Evolutionary conservation across 208 protist species (phyloP).

Genomic region (Trypanosoma lewisi): DNA sequence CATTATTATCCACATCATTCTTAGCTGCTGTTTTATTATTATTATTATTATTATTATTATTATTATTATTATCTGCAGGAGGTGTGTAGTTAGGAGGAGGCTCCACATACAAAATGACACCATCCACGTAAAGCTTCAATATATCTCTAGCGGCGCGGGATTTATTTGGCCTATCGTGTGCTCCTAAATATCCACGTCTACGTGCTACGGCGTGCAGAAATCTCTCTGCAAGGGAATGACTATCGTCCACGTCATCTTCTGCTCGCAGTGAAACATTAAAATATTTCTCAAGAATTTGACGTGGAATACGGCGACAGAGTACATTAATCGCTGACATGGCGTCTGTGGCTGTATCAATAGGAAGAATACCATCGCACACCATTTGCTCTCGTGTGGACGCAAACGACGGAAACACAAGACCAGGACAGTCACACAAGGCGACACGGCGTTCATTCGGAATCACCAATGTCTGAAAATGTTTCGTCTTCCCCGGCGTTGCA

Average conservation of each 20-base stretch:
- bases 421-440: constrained; percentile 97
- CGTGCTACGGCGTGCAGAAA: constrained; percentile 79
- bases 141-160: constrained; percentile 90
- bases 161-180: constrained; percentile 93
- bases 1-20: constrained; percentile 6
- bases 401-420: constrained; percentile 95
- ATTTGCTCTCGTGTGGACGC: constrained; percentile 93
- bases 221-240: constrained; percentile 54
- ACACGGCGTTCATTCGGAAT: constrained; percentile 91
- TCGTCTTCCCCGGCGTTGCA: constrained; percentile 98
- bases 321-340: constrained; percentile 59
- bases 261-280: constrained; percentile 60
- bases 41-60: neutral
- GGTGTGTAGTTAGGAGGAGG: constrained; percentile 72
- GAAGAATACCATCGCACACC: constrained; percentile 96
- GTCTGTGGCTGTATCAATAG: constrained; percentile 86
- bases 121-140: constrained; percentile 95
- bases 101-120: constrained; percentile 75
- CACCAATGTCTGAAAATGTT: constrained; percentile 97
- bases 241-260: constrained; percentile 73
- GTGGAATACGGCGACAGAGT: constrained; percentile 62
- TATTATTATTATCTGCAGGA: constrained; percentile 21
- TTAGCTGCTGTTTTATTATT: constrained; percentile 5
- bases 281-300: constrained; percentile 54
- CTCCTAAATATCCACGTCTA: constrained; percentile 93